Evolutionary conservation across 75 land plant genomes (phyloP).

Genomic region (Azolla pinnata): DNA sequence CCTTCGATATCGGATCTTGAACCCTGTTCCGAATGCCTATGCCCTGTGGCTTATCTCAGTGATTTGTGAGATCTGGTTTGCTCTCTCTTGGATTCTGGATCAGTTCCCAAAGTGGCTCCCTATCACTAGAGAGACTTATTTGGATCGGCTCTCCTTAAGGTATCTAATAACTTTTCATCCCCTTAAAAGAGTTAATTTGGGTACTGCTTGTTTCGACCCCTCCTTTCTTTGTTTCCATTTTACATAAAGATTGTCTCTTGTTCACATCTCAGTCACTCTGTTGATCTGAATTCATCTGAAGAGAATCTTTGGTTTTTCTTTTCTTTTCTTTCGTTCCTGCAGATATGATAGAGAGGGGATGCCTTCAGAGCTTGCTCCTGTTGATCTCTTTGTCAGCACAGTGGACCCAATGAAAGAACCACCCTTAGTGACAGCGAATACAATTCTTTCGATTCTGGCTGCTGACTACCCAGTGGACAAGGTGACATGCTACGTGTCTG

Average conservation of each 20-base stretch:
- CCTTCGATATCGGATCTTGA: constrained; percentile 56
- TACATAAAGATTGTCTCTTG: neutral
- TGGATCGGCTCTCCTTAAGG: constrained; percentile 68
- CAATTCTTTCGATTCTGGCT: constrained; percentile 68
- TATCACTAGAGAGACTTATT: constrained; percentile 64
- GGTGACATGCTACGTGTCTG: constrained; percentile 59
- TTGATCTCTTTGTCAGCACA: constrained; percentile 78
- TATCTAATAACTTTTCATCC: constrained; percentile 10
- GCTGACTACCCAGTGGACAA: constrained; percentile 82
- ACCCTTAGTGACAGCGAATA: constrained; percentile 75
- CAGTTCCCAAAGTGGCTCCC: constrained; percentile 89
- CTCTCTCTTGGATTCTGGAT: constrained; percentile 85
- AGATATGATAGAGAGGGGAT: constrained; percentile 70
- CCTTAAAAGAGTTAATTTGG: too few relatives aligned
- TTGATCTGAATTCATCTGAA: too few relatives aligned
- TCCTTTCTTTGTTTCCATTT: neutral
- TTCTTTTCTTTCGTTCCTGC: neutral
- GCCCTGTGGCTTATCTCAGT: constrained; percentile 70
- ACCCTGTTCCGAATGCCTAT: constrained; percentile 60
- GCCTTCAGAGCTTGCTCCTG: constrained; percentile 46
- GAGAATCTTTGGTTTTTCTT: too few relatives aligned
- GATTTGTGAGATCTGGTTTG: constrained; percentile 84
- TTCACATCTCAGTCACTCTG: too few relatives aligned
- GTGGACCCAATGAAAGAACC: constrained; percentile 78
- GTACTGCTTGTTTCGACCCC: too few relatives aligned